Base-by-base conservation (phyloP, 2,329 filamentous ascomycete species). In the Fusarium lyarnte region DNA sequence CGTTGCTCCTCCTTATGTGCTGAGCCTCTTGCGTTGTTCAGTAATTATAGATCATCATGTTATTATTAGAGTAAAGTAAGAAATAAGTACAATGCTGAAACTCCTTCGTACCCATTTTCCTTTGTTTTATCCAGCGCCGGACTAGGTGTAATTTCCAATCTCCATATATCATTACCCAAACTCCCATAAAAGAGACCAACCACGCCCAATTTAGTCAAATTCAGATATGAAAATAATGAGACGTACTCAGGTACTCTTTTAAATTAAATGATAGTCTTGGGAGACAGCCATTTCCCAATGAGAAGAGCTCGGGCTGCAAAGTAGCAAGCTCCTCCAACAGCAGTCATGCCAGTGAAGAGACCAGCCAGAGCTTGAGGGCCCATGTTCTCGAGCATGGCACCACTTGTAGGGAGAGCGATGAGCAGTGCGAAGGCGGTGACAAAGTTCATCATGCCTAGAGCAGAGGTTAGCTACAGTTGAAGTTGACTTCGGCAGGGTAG, bases 391-490 rank as follows among this genome's bases (percentile, higher is more conserved):
- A 87, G 77, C 75, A 87, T 78, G 57, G 84, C 78, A 7, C 85
- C 85, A 17, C 84, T 83, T 6, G 85, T 77, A 0, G 86, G 85
- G 0, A 86, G 82, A 1, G 84, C 82, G 8, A 87, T 70, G 21
- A 87, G 71, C 0, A 85, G 80, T 0, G 84, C 81, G 46, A 87
- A 85, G 9, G 82, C 81, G 12, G 83, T 83, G 14, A 87, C 77
- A 29, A 81, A 83, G 66, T 86, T 86, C 63, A 84, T 80, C 0
- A 85, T 86, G 2, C 85, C 84, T 77, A 80, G 54, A 21, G 11
- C 17, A 11, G 4, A 33, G 36, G 35, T 77, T 45, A 71, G 62
- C 23, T n/a, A 8, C 8, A 10, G 23, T n/a, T 31, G 33, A 39
- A 10, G 27, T 27, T 14, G 27, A n/a, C 7, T 14, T 16, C 6